Base-by-base conservation (phyloP, 176 grass and related monocot species). In the Typha latifolia region DNA sequence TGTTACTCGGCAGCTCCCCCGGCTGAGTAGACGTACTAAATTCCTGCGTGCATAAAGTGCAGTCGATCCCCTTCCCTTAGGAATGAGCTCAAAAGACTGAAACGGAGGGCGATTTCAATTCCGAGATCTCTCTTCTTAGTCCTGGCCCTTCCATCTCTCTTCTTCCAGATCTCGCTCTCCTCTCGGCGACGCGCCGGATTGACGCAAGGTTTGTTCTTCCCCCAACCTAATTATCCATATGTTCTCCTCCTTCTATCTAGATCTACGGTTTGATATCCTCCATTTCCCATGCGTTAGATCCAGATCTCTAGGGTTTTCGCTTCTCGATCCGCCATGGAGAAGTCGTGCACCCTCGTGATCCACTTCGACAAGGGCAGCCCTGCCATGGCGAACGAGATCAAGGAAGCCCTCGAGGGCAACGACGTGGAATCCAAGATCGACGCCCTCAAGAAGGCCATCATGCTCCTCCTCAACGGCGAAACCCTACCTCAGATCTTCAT, bases 351-450 rank as follows among this genome's bases (percentile, higher is more conserved):
- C 56, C 57, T 88, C 22, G 66, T 93, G n/a, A 75, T 88, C 49
- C 85, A 93, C 76, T 88, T 93, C 77, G 90, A 88, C 73, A 88
- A 85, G 82, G 82, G 82, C 53, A 80, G 85, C 13, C 66, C 82
- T 50, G 67, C 90, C 34, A 88, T 93, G 82, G 90, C 82, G n/a
- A 83, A 75, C 69, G 82, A 88, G 76, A 88, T 93, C 85, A 85
- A 88, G 72, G 69, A 81, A 62, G 85, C 86, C 14, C 79, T 93
- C 3, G 89, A 88, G 78, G 77, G 76, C 51, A 74, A 74, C 73
- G 79, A 93, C 69, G 79, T 77, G 2, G 31, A 72, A 61, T 43
- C 82, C 31, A 93, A 93, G 79, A 74, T 82, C 11, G 85, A 85
- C 62, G 85, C 85, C 66, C 84, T 83, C 82, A 84, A 87, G 72